phyloP scores from a whole-genome alignment of 805 yeast species.

The Lipomyces spencermartinsiae region DNA sequence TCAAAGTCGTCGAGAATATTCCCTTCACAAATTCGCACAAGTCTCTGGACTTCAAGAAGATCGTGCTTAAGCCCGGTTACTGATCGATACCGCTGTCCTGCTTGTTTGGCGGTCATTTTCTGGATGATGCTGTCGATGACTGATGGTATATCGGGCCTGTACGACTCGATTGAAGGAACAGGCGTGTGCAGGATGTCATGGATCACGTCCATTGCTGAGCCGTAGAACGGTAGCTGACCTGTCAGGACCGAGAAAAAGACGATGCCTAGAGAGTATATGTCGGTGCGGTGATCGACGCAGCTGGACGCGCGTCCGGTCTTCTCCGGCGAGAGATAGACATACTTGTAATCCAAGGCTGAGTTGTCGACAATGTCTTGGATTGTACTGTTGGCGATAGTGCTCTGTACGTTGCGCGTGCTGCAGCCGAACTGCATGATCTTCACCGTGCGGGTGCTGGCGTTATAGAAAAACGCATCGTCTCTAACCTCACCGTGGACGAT shows the following conservation, averaged over 20 bases:
- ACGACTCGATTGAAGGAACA: conserved; percentile 28
- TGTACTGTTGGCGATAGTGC: conserved; percentile 8
- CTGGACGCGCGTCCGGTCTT: conserved; percentile 38
- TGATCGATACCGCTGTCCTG: conserved; percentile 33
- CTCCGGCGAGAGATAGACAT: conserved; percentile 38
- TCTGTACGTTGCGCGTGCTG: conserved; percentile 23
- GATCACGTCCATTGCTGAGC: conserved; percentile 35
- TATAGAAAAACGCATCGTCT: conserved; percentile 37
- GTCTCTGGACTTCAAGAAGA: conserved; percentile 23
- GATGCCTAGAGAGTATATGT: conserved; percentile 39
- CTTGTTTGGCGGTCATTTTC: conserved; percentile 38
- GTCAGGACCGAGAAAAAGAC: conserved; percentile 37
- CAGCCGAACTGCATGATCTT: conserved; percentile 37
- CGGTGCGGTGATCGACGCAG: conserved; percentile 38
- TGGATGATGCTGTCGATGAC: conserved; percentile 31
- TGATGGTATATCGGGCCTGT: conserved; percentile 37
- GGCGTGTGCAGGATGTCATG: conserved; percentile 36
- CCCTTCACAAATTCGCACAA: conserved; percentile 12
- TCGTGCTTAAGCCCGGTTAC: conserved; percentile 35
- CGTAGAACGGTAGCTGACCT: conserved; percentile 34
- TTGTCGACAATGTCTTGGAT: conserved; percentile 22
- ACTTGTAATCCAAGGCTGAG: conserved; percentile 18
- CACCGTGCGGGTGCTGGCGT: conserved; percentile 26
- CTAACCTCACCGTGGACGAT: conserved; percentile 40
- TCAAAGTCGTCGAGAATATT: conserved; percentile 24